Base-by-base conservation (phyloP, 495 filamentous ascomycete genomes). In the Trichocladium antarcticum region DNA sequence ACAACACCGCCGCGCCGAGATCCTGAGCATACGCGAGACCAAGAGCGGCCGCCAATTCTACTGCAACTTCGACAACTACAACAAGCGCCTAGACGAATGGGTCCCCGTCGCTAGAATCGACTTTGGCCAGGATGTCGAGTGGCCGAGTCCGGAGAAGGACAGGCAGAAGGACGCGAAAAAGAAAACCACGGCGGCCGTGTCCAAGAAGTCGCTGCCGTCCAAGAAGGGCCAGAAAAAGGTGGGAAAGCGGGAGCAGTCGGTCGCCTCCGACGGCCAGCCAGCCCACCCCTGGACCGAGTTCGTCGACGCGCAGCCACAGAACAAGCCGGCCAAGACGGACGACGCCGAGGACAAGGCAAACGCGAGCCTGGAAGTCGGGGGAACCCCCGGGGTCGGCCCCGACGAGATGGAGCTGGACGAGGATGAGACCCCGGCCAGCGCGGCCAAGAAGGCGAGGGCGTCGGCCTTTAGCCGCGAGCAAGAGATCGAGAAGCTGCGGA, bases 81-180 rank as follows among this genome's bases (percentile, higher is more conserved):
- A 98, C 71, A 98, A 98, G 62, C 92, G 92, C 71, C 77, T 98
- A 15, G 92, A 98, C 66, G 90, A 98, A 76, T 97, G 93, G 93
- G 78, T 97, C 36, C 72, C 82, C 1, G 77, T 83, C 29, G 71
- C 77, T 35, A 78, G 90, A 10, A 84, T 98, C 54, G 87, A 97
- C 61, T 81, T 97, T 40, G 64, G 65, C 10, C 70, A 73, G 42
- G 74, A 77, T 17, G 74, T 79, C 38, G 74, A 77, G 43, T 77
- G 74, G 74, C 75, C 74, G 7, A 76, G 66, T 53, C 67, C 70
- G 24, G 73, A 78, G n/a, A 77, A 77, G 54, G 70, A 74, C 45
- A 74, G 73, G 51, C 68, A 68, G 11, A 77, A 79, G 57, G 74
- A 78, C 20, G 55, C 59, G 10, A 76, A 75, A 49, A 74, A 72